These are phyloP conservation scores for Alternaria ethzedia DNA, from an alignment of 2,329 filamentous ascomycete genomes.

Conservation along the genomic window DNA sequence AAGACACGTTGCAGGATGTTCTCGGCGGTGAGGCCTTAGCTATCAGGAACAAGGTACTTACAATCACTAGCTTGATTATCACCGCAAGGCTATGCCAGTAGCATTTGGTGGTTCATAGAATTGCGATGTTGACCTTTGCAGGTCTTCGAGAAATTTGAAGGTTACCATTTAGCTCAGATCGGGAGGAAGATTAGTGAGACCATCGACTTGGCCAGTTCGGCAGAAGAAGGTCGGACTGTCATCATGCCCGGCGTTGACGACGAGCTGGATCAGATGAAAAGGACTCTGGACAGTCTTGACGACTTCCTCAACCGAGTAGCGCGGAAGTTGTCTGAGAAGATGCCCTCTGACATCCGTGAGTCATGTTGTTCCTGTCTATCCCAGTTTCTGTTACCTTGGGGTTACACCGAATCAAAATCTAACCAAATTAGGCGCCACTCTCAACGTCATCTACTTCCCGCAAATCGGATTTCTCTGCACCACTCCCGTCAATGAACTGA, in stretches of 20 bases:
- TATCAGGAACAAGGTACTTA: constrained; percentile 61
- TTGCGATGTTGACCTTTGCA: constrained; percentile 35
- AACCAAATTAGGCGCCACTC: constrained; percentile 37
- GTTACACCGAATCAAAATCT: neutral
- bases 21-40: constrained; percentile 59
- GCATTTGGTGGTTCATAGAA: neutral
- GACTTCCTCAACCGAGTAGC: constrained; percentile 73
- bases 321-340: constrained; percentile 64
- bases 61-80: neutral
- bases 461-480: constrained; percentile 89
- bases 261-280: constrained; percentile 78
- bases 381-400: too few relatives aligned
- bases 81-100: neutral
- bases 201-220: constrained; percentile 78
- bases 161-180: constrained; percentile 65
- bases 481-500: constrained; percentile 67
- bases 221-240: constrained; percentile 72
- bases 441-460: constrained; percentile 88
- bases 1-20: constrained; percentile 67
- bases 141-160: constrained; percentile 67
- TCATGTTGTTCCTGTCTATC: neutral
- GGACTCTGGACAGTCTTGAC: constrained; percentile 78
- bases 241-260: constrained; percentile 74
- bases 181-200: constrained; percentile 75
- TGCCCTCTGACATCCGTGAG: constrained; percentile 64